These are phyloP conservation scores for Pueraria montana DNA, from an alignment of 306 rosid genomes.

Conservation along the genomic window DNA sequence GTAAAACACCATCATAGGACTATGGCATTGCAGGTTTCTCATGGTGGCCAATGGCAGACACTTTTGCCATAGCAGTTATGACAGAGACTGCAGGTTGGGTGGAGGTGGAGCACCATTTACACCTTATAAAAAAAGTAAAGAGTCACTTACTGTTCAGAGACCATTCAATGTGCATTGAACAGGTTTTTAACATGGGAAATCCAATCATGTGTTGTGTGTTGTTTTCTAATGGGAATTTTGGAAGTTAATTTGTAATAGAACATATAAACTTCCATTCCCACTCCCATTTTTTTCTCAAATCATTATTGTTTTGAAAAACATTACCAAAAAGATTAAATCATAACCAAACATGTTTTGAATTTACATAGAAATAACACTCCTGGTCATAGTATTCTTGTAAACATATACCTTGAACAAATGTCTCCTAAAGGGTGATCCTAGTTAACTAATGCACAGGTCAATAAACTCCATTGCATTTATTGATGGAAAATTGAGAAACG, in stretches of 20 bases:
- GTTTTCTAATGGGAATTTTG: background rate
- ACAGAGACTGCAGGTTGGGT: too few relatives aligned
- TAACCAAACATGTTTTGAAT: background rate
- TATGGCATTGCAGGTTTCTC: too few relatives aligned
- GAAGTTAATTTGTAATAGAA: background rate
- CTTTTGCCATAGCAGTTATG: too few relatives aligned
- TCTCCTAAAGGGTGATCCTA: background rate
- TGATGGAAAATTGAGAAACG: too few relatives aligned
- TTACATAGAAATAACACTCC: background rate
- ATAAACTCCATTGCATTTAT: slow-evolving; percentile 5
- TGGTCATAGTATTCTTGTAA: background rate
- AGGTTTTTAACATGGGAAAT: too few relatives aligned
- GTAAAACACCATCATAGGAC: too few relatives aligned
- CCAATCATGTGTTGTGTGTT: background rate
- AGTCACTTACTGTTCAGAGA: too few relatives aligned
- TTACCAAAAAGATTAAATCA: background rate
- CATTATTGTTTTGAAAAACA: background rate
- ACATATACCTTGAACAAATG: background rate
- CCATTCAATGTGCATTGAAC: too few relatives aligned
- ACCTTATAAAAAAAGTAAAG: too few relatives aligned
- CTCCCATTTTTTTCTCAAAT: background rate
- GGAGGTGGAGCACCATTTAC: too few relatives aligned
- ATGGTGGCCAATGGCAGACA: too few relatives aligned
- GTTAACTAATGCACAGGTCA: background rate
- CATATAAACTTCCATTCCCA: background rate